These are phyloP conservation scores for Aspergillus sparsus DNA, from an alignment of 495 filamentous ascomycete genomes.

Conservation along the genomic window DNA sequence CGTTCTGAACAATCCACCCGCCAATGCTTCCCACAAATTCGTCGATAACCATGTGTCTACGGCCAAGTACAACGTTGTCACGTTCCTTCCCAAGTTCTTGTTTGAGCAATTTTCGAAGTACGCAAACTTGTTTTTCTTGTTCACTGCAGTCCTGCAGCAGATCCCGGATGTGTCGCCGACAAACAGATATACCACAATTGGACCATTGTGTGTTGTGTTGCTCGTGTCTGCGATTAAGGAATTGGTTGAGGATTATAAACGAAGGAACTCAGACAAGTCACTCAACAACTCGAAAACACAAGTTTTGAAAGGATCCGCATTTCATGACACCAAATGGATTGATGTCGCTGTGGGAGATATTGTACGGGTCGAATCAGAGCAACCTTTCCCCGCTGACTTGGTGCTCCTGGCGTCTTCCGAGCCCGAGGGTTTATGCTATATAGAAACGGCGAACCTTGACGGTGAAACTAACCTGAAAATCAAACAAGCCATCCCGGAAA, in stretches of 20 bases:
- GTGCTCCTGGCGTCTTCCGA: conserved; percentile 92
- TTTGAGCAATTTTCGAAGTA: conserved; percentile 99
- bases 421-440: conserved; percentile 97
- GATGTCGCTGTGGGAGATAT: conserved; percentile 94
- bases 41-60: conserved; percentile 96
- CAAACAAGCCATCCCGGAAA: conserved; percentile 97
- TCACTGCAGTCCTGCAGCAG: conserved; percentile 93
- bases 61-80: conserved; percentile 93
- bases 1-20: conserved; percentile 94
- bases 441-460: conserved; percentile 97
- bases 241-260: conserved; percentile 88
- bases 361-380: conserved; percentile 90
- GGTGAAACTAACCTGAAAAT: conserved; percentile 99
- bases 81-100: conserved; percentile 96
- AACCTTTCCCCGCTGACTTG: conserved; percentile 94
- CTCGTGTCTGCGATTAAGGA: conserved; percentile 94
- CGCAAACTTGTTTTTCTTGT: conserved; percentile 99
- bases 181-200: conserved; percentile 94
- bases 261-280: conserved; percentile 81
- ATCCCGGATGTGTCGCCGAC: conserved; percentile 94
- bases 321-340: conserved; percentile 88
- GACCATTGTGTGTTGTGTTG: conserved; percentile 84
- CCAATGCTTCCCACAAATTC: conserved; percentile 85
- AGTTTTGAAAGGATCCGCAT: conserved; percentile 80
- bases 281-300: conserved; percentile 87